phyloP scores from a whole-genome alignment of 2,329 filamentous ascomycete genomes.

The Niveomyces coronatus region DNA sequence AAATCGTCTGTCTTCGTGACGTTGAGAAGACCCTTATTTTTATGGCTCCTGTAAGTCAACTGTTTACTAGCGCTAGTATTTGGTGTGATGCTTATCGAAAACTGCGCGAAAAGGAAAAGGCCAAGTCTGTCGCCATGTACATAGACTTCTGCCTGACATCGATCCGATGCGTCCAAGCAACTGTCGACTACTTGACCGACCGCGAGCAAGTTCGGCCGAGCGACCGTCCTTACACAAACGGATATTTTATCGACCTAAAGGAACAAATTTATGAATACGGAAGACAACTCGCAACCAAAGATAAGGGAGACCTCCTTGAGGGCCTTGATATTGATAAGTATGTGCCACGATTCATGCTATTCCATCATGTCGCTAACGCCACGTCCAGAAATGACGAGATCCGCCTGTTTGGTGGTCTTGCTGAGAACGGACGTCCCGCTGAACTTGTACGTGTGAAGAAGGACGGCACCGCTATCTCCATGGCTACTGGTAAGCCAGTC shows the following conservation, averaged over 20 bases:
- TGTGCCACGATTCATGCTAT: conserved; percentile 25
- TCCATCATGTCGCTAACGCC: conserved; percentile 20
- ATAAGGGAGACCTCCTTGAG: conserved; percentile 49
- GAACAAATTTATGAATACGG: conserved; percentile 90
- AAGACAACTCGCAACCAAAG: conserved; percentile 66
- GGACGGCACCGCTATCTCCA: conserved; percentile 68
- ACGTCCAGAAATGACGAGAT: conserved; percentile 50
- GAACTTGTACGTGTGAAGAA: conserved; percentile 77
- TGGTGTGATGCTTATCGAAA: conserved; percentile 59
- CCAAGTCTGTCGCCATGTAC: conserved; percentile 61
- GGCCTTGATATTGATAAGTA: conserved; percentile 51
- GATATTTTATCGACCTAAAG: conserved; percentile 93
- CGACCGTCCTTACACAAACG: conserved; percentile 88
- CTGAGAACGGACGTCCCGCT: conserved; percentile 70
- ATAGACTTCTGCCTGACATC: conserved; percentile 84
- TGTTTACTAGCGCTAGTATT: conserved; percentile 43
- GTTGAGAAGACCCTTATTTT: conserved; percentile 89
- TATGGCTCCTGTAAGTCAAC: conserved; percentile 81
- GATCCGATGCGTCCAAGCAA: conserved; percentile 81
- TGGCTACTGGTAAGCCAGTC: conserved; percentile 59
- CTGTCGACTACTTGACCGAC: conserved; percentile 75
- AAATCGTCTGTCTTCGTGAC: conserved; percentile 85
- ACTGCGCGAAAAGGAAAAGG: conserved; percentile 66
- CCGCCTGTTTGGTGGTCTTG: conserved; percentile 70
- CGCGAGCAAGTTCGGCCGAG: conserved; percentile 73